Evolutionary conservation across 2,329 filamentous ascomycete species (phyloP).

Genomic region (Rutstroemia sydowiana): DNA sequence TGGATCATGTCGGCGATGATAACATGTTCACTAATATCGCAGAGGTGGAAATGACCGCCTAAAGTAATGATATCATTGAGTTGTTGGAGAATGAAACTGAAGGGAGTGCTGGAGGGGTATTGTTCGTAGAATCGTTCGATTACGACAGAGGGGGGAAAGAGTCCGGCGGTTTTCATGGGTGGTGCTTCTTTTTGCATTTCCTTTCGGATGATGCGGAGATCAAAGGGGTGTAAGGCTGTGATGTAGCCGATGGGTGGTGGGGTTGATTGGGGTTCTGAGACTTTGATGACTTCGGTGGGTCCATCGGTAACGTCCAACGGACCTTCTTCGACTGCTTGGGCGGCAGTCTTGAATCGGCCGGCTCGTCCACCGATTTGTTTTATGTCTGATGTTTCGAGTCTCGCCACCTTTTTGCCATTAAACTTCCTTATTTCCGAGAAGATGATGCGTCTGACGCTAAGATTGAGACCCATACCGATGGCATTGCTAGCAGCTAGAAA

Average conservation of each 20-base stretch:
- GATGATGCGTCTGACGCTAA: constrained; percentile 84
- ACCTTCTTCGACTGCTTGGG: constrained; percentile 39
- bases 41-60: constrained; percentile 63
- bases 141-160: constrained; percentile 63
- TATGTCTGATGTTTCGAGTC: constrained; percentile 66
- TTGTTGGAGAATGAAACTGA: constrained; percentile 74
- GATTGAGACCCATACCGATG: constrained; percentile 93
- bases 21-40: constrained; percentile 52
- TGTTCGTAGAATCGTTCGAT: constrained; percentile 73
- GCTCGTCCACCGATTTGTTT: constrained; percentile 95
- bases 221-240: constrained; percentile 66
- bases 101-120: constrained; percentile 72
- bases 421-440: constrained; percentile 75
- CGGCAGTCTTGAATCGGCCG: constrained; percentile 73
- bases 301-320: constrained; percentile 1
- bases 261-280: neutral
- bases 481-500: constrained; percentile 90
- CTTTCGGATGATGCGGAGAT: constrained; percentile 54
- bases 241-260: constrained; percentile 54
- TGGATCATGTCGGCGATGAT: constrained; percentile 70
- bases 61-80: constrained; percentile 58
- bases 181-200: constrained; percentile 58
- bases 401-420: constrained; percentile 49
- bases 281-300: neutral
- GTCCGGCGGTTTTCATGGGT: constrained; percentile 62